Conservation (phyloP, 345 rosid genomes). For the Hibiscus trionum region DNA sequence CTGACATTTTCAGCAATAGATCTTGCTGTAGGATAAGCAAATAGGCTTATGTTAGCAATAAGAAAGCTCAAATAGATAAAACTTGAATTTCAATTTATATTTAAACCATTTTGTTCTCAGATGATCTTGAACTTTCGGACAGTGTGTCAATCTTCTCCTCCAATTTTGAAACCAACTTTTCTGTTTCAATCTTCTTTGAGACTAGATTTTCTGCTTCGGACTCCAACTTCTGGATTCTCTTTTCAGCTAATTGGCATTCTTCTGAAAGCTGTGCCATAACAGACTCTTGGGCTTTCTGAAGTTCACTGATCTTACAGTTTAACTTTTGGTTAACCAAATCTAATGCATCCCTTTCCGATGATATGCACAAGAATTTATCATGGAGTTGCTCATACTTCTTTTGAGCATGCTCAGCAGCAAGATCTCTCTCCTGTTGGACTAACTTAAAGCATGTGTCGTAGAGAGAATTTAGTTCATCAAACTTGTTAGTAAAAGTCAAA, state of each 20-base stretch:
- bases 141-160: constrained; percentile 42
- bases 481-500: constrained; percentile 34
- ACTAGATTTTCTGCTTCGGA: constrained; percentile 52
- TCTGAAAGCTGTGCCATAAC: constrained; percentile 42
- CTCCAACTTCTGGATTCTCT: constrained; percentile 50
- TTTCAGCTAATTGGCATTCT: constrained; percentile 43
- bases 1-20: constrained; percentile 44
- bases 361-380: constrained; percentile 35
- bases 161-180: constrained; percentile 41
- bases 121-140: constrained; percentile 43
- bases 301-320: constrained; percentile 41
- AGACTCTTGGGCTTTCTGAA: constrained; percentile 51
- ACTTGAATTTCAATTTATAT: constrained; percentile 3
- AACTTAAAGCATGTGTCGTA: constrained; percentile 47
- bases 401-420: constrained; percentile 41
- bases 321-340: constrained; percentile 35
- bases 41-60: constrained; percentile 17
- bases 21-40: constrained; percentile 49
- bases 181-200: constrained; percentile 51
- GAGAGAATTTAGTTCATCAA: constrained; percentile 47
- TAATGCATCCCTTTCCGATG: constrained; percentile 49
- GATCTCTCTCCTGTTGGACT: constrained; percentile 41
- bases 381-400: constrained; percentile 45
- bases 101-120: constrained; percentile 56
- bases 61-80: constrained; percentile 8